These are phyloP conservation scores for Candida berthetii DNA, from an alignment of 805 yeast species.

Conservation along the genomic window DNA sequence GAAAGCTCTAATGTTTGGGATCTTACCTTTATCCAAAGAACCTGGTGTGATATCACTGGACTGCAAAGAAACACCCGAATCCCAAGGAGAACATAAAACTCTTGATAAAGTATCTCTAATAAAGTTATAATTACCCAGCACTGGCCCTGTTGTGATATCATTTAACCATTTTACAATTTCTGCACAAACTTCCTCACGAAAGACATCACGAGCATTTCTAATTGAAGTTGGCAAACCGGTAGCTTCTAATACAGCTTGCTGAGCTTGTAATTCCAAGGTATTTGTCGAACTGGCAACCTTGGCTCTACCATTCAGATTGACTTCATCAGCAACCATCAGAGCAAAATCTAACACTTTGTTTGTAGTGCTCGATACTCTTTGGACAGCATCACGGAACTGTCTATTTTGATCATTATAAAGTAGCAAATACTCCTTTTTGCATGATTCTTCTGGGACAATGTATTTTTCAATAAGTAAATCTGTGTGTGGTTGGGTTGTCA, in stretches of 20 bases:
- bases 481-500: background rate
- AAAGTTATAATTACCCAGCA: conserved; percentile 41
- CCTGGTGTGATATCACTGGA: conserved; percentile 3
- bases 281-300: conserved; percentile 54
- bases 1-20: conserved; percentile 5
- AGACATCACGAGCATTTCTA: conserved; percentile 59
- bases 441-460: conserved; percentile 17
- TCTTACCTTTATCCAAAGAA: conserved; percentile 6
- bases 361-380: conserved; percentile 57
- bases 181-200: conserved; percentile 76
- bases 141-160: conserved; percentile 48
- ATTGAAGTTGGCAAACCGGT: conserved; percentile 67
- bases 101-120: conserved; percentile 46
- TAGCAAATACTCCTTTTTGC: conserved; percentile 26
- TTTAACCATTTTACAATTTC: conserved; percentile 64
- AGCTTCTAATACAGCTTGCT: conserved; percentile 49
- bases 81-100: conserved; percentile 60
- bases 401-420: conserved; percentile 77
- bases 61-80: conserved; percentile 34
- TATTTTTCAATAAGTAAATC: conserved; percentile 37
- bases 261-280: conserved; percentile 39
- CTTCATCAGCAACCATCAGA: conserved; percentile 59
- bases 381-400: conserved; percentile 69
- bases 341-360: conserved; percentile 61
- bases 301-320: conserved; percentile 64